Base-by-base conservation (phyloP, 169 alveolate genomes). In the Eimeria tenella region DNA sequence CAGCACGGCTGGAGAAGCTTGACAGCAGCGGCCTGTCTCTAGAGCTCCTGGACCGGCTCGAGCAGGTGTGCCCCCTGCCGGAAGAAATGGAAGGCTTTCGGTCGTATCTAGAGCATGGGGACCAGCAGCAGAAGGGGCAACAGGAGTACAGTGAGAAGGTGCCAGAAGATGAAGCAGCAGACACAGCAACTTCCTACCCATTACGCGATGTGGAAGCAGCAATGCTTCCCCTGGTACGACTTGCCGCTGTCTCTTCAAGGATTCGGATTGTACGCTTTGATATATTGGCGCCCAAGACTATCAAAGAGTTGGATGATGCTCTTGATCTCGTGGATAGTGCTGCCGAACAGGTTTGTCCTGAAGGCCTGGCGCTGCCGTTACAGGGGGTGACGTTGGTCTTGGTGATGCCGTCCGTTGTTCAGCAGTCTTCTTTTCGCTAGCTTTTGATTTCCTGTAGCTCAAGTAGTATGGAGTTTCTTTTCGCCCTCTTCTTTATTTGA, bases 61-160 rank as follows among this genome's bases (percentile, higher is more conserved):
- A 95, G 94, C 95, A 93, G 77, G 95, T 93, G 25, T 63, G 89
- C 49, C 96, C 96, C 31, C 55, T 95, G 71, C 93, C 90, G 25
- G 75, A 60, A 25, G 96, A 95, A 70, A 9, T 88, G 23, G 96
- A 55, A 42, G 49, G 52, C 25, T 87, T 87, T 42, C 84, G 53
- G 42, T 60, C 60, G 49, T 87, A 70, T 60, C 53, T 62, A 25
- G 50, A 62, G 68, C 58, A 52, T 86, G 50, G 53, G 86, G 23
- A 87, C 10, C 73, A 74, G 60, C 82, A 86, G 65, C 56, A 74
- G 62, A 55, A 56, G 90, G 53, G 58, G 77, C 71, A 52, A 70
- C 49, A 25, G 75, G 21, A 31, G 90, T 17, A 83, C 62, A 31
- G 42, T 2, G 42, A 0, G 42, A n/a, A 53, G 50, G 60, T 15